phyloP scores from a whole-genome alignment of 257 asterid genomes.

The Misopates orontium region DNA sequence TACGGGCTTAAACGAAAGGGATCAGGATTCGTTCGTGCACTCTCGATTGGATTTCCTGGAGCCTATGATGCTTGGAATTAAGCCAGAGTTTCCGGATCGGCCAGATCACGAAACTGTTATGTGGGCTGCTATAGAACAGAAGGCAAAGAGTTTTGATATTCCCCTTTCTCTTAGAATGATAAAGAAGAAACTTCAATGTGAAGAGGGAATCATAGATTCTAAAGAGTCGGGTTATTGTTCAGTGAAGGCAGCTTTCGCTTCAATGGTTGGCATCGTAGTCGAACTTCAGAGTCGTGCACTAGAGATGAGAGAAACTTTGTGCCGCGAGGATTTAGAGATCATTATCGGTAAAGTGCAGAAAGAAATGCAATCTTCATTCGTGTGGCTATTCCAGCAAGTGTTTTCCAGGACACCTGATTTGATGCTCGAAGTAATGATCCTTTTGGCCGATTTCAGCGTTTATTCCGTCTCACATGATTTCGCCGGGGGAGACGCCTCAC shows the following conservation, averaged over 20 bases:
- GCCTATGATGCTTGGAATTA: slow-evolving; percentile 75
- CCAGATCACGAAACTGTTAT: slow-evolving; percentile 55
- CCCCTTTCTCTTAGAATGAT: slow-evolving; percentile 83
- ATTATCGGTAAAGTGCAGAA: slow-evolving; percentile 49
- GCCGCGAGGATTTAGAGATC: slow-evolving; percentile 59
- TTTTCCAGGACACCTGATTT: slow-evolving; percentile 68
- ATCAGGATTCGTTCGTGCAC: slow-evolving; percentile 39
- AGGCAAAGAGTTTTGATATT: slow-evolving; percentile 69
- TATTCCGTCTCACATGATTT: slow-evolving; percentile 44
- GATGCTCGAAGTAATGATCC: slow-evolving; percentile 73
- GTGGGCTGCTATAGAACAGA: slow-evolving; percentile 58
- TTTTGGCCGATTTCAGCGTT: slow-evolving; percentile 63
- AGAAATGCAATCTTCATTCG: slow-evolving; percentile 74
- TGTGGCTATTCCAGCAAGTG: slow-evolving; percentile 83
- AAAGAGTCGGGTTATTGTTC: slow-evolving; percentile 49
- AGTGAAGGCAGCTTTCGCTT: slow-evolving; percentile 60
- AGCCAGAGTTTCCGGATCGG: slow-evolving; percentile 74
- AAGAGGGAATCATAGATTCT: slow-evolving; percentile 33
- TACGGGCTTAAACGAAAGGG: slow-evolving; percentile 14
- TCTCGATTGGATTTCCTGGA: slow-evolving; percentile 65
- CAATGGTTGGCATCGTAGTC: slow-evolving; percentile 64
- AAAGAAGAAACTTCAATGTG: slow-evolving; percentile 58
- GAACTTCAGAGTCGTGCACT: slow-evolving; percentile 78
- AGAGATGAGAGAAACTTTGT: slow-evolving; percentile 59
- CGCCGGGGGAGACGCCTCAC: slow-evolving; percentile 23